Evolutionary conservation across 495 filamentous ascomycete species (phyloP).

Genomic region (Jackrogersella multiformis): DNA sequence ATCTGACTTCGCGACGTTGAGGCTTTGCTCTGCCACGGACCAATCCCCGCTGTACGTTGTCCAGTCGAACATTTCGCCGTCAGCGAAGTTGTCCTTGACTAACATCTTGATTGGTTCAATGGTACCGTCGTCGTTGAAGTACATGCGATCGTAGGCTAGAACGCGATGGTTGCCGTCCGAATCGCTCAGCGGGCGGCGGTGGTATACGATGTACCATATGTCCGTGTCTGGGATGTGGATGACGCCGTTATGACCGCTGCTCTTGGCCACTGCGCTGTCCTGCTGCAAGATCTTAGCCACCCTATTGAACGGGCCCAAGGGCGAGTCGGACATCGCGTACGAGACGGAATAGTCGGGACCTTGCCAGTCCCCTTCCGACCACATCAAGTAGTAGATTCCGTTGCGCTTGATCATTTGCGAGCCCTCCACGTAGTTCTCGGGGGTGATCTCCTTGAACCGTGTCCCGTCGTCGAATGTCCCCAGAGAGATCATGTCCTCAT

Average conservation of each 20-base stretch:
- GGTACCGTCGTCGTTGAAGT: constrained; percentile 55
- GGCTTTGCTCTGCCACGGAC: constrained; percentile 18
- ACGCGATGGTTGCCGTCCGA: constrained; percentile 56
- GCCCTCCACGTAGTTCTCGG: constrained; percentile 55
- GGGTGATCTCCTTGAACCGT: constrained; percentile 54
- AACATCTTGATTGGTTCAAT: constrained; percentile 56
- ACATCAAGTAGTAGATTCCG: constrained; percentile 59
- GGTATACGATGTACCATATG: constrained; percentile 61
- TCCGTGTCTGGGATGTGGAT: constrained; percentile 54
- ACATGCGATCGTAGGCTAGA: constrained; percentile 58
- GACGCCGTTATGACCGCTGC: constrained; percentile 56
- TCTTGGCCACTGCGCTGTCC: constrained; percentile 50
- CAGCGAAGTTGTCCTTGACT: constrained; percentile 49
- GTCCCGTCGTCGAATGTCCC: constrained; percentile 44
- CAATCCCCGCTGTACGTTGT: constrained; percentile 38
- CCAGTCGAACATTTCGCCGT: constrained; percentile 47
- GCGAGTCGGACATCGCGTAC: constrained; percentile 55
- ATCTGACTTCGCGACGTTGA: constrained; percentile 15
- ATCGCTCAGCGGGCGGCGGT: constrained; percentile 55
- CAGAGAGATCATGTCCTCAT: constrained; percentile 56
- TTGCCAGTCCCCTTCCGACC: constrained; percentile 57
- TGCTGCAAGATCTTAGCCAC: constrained; percentile 53
- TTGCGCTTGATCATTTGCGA: constrained; percentile 57
- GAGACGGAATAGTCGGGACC: constrained; percentile 58
- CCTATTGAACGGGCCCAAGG: constrained; percentile 55